A percentile compares a stretch with the other conserved stretches of the same genome.
Evolutionary conservation across 2,329 filamentous ascomycete genomes (phyloP).

Genomic region (Fusarium praegraminearum): DNA sequence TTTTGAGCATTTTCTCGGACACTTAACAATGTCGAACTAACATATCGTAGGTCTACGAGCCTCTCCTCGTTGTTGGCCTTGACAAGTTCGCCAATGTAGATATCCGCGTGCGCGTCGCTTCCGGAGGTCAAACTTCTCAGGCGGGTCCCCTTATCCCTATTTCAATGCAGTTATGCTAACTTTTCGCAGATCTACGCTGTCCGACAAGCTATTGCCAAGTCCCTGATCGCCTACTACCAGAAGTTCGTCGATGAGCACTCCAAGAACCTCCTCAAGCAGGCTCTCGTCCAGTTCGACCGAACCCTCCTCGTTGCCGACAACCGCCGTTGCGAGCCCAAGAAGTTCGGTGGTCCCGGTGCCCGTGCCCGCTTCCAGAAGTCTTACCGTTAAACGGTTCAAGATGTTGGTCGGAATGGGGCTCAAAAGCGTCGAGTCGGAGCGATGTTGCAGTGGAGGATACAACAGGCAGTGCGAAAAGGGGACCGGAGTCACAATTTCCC

Average conservation of each 20-base stretch:
- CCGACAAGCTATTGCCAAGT: constrained; percentile 97
- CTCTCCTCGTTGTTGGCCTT: constrained; percentile 93
- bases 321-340: constrained; percentile 99
- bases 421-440: constrained; percentile 40
- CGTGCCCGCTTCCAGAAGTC: constrained; percentile 98
- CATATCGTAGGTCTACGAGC: constrained; percentile 86
- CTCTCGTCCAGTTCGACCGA: constrained; percentile 94
- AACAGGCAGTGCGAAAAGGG: constrained; percentile 51
- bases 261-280: constrained; percentile 99
- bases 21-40: constrained; percentile 38
- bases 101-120: constrained; percentile 95
- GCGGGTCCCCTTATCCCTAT: background rate
- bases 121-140: constrained; percentile 72
- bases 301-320: constrained; percentile 99
- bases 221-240: constrained; percentile 87
- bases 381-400: constrained; percentile 81
- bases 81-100: constrained; percentile 98
- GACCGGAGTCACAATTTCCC: constrained; percentile 56
- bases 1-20: constrained; percentile 11
- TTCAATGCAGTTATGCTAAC: background rate
- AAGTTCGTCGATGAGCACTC: constrained; percentile 99
- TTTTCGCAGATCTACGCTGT: constrained; percentile 85
- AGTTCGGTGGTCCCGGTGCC: constrained; percentile 93
- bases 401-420: constrained; percentile 29
- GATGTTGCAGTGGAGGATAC: constrained; percentile 44